Percentiles rank a stretch among this genome's conserved stretches.
These are phyloP conservation scores for Eucalyptus regnans DNA, from an alignment of 345 rosid species.

Conservation along the genomic window DNA sequence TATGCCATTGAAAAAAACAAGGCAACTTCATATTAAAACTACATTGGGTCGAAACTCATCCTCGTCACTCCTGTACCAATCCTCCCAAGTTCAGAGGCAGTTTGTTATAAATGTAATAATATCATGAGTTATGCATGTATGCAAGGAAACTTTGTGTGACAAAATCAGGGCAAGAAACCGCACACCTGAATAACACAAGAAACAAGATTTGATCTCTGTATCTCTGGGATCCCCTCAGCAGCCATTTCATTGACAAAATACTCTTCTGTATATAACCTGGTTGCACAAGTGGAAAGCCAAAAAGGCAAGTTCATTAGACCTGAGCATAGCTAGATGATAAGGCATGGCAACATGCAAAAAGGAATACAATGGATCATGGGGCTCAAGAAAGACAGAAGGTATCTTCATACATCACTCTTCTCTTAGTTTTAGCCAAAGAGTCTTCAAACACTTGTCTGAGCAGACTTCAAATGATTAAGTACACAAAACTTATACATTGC, in stretches of 20 bases:
- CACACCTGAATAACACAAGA: slow-evolving; percentile 84
- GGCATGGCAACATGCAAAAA: not conserved
- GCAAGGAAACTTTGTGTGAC: not conserved
- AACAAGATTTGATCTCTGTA: slow-evolving; percentile 88
- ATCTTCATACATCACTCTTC: not conserved
- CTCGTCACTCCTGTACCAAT: not conserved
- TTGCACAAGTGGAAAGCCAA: not conserved
- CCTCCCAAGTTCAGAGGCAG: not conserved
- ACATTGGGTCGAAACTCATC: not conserved
- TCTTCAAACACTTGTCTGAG: not conserved
- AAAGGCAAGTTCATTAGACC: not conserved
- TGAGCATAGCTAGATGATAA: not conserved
- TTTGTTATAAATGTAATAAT: not conserved
- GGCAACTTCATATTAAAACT: not conserved
- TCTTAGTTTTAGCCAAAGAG: not conserved
- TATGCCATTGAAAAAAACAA: not conserved
- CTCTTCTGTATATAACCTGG: slow-evolving; percentile 83
- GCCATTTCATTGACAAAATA: slow-evolving; percentile 77
- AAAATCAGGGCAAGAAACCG: not conserved
- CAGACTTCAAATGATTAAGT: not conserved
- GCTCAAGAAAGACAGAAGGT: not conserved
- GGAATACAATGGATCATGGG: not conserved
- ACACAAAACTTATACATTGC: not conserved
- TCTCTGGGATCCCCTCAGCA: slow-evolving; percentile 85
- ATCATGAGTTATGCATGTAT: not conserved